Conservation (phyloP, 2,329 filamentous ascomycete species). For the Fusarium cicatricum region DNA sequence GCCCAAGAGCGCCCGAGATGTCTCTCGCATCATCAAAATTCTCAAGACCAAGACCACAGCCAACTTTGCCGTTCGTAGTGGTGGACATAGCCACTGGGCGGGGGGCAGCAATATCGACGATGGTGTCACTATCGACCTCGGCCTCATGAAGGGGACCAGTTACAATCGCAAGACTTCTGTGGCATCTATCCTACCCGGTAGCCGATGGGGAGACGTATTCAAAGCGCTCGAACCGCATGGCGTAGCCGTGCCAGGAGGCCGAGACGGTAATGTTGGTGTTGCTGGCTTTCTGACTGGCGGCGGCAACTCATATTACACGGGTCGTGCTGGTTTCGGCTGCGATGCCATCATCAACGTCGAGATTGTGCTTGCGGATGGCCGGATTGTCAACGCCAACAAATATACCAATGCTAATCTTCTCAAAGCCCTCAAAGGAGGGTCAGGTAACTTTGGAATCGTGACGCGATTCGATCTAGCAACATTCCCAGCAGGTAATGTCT, state of each 20-base stretch:
- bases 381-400: constrained; percentile 51
- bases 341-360: constrained; percentile 52
- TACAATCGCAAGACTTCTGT: constrained; percentile 33
- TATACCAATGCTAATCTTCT: constrained; percentile 52
- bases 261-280: constrained; percentile 47
- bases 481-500: constrained; percentile 4
- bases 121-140: constrained; percentile 43
- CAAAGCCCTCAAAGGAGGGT: constrained; percentile 56
- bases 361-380: constrained; percentile 53
- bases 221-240: constrained; percentile 42
- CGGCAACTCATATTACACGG: constrained; percentile 42
- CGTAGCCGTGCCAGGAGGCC: constrained; percentile 54
- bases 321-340: constrained; percentile 49
- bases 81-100: constrained; percentile 45
- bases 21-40: constrained; percentile 32
- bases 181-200: constrained; percentile 49
- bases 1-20: constrained; percentile 35
- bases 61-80: constrained; percentile 44
- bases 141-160: constrained; percentile 40
- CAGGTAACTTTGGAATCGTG: constrained; percentile 54
- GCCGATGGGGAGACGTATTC: constrained; percentile 51
- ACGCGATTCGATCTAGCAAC: constrained; percentile 40
- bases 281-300: constrained; percentile 42
- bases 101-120: constrained; percentile 39
- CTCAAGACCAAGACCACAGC: constrained; percentile 25